These are phyloP conservation scores for Pseudogymnoascus sp. DNA, from an alignment of 2,329 filamentous ascomycete genomes.

Conservation along the genomic window DNA sequence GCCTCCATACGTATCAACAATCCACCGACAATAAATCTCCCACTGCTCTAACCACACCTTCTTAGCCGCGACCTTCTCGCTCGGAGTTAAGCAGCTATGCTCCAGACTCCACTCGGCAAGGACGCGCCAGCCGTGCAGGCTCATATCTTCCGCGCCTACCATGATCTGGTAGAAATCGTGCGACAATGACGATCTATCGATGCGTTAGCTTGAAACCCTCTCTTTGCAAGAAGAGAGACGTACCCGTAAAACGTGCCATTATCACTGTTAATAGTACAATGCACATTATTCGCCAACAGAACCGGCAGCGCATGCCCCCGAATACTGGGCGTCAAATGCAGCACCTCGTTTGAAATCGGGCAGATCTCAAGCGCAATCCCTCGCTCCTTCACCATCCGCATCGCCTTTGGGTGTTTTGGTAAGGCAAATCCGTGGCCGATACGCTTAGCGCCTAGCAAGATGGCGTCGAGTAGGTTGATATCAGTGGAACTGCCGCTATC, in stretches of 20 bases:
- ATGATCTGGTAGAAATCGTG: constrained; percentile 74
- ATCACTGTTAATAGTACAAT: constrained; percentile 66
- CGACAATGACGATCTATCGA: constrained; percentile 54
- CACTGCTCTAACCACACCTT: constrained; percentile 46
- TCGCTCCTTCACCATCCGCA: constrained; percentile 54
- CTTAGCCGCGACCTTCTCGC: constrained; percentile 33
- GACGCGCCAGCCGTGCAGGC: constrained; percentile 63
- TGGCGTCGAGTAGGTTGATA: constrained; percentile 60
- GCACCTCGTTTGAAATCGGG: constrained; percentile 68
- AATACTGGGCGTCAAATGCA: constrained; percentile 58
- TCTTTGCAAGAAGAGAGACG: constrained; percentile 14
- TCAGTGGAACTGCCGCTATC: constrained; percentile 56
- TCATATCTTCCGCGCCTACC: constrained; percentile 59
- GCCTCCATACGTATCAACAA: constrained; percentile 38
- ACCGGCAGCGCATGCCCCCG: constrained; percentile 59
- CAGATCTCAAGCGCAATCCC: constrained; percentile 66
- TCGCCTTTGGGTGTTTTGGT: constrained; percentile 56
- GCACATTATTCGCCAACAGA: constrained; percentile 62
- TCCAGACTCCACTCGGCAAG: constrained; percentile 54
- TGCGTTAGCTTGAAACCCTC: constrained; percentile 11
- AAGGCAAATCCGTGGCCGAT: constrained; percentile 69
- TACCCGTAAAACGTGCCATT: constrained; percentile 66
- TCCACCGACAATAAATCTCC: constrained; percentile 47
- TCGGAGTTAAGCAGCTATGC: constrained; percentile 44
- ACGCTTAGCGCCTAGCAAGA: constrained; percentile 56